These are phyloP conservation scores for Globisporangium middletonii DNA, from an alignment of 352 stramenopile species.

Conservation along the genomic window DNA sequence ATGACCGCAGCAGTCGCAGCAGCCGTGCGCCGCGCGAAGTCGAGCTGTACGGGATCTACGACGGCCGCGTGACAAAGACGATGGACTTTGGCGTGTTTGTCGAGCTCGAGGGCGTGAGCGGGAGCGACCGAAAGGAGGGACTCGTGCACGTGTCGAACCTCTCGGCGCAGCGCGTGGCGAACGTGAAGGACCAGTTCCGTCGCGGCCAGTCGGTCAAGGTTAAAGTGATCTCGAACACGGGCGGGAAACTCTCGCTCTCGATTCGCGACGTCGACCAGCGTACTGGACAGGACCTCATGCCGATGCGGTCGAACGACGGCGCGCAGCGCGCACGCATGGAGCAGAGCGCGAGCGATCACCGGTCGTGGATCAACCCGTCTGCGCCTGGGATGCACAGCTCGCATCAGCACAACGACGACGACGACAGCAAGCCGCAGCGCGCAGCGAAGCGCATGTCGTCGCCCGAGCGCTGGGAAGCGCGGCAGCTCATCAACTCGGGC, in stretches of 20 bases:
- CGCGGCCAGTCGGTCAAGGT: constrained; percentile 92
- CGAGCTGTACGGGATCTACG: constrained; percentile 94
- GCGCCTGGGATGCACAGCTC: constrained; percentile 71
- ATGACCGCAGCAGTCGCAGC: not conserved
- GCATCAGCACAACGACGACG: constrained; percentile 56
- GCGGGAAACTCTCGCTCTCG: constrained; percentile 89
- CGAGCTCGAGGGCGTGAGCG: constrained; percentile 70
- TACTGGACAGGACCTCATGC: constrained; percentile 93
- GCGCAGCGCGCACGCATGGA: constrained; percentile 47
- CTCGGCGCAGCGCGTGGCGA: constrained; percentile 76
- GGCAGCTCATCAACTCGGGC: constrained; percentile 97
- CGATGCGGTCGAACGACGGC: constrained; percentile 75
- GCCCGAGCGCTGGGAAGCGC: constrained; percentile 95
- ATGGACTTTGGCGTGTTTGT: constrained; percentile 98
- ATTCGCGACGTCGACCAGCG: constrained; percentile 97
- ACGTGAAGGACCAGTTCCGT: constrained; percentile 85
- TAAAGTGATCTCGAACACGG: constrained; percentile 94
- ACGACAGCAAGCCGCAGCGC: constrained; percentile 56
- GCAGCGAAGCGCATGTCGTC: constrained; percentile 90
- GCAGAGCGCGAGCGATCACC: constrained; percentile 40
- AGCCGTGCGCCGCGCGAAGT: constrained; percentile 24
- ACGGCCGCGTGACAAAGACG: constrained; percentile 90
- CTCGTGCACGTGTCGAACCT: constrained; percentile 95
- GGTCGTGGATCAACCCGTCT: constrained; percentile 83
- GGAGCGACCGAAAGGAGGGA: constrained; percentile 77